Base-by-base conservation (phyloP, 345 rosid species). In the Hibiscus mutabilis region DNA sequence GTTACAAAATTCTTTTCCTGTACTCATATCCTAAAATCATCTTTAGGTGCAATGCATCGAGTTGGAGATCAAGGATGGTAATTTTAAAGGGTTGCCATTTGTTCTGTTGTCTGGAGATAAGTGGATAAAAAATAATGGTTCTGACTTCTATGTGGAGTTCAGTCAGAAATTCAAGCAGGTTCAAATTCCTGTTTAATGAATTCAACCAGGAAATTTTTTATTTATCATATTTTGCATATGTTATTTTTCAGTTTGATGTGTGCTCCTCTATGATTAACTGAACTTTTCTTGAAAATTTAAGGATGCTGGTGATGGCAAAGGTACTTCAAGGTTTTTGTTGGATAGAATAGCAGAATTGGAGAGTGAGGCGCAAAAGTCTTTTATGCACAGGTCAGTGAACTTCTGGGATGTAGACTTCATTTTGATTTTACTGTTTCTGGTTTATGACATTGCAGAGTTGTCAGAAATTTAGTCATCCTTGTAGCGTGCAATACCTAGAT, bases 361-460 rank as follows among this genome's bases (percentile, higher is more conserved):
- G 81, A 83, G 87, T 71, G 96, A 95, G 80, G 99, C 99, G 33
- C 98, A 95, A 74, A 92, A 95, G 82, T 92, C 98, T 70, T 95
- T 95, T 79, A 92, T 95, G 99, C 99, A 95, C 76, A 82, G 99
- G 99, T 92, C 69, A 77, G 91, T 82, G 18, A 72, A 73, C 72
- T 70, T 74, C 68, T 78, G 58, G 58, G 24, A 44, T 57, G 73
- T 76, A 29, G 27, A 27, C 65, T 73, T 61, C 52, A 55, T 60
- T 77, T 65, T 35, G 51, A 31, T 53, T 57, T 24, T 71, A 74
- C 67, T 51, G 66, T 16, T 49, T 49, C 65, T 71, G 35, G 25
- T 49, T 74, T 52, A 40, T 59, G 55, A 44, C 59, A 42, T 25
- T 10, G 25, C 5, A 6, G 24, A 4, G 25, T 60, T 70, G 2